Evolutionary conservation across 2,329 filamentous ascomycete species (phyloP).

Genomic region (Xylariaceae sp.): DNA sequence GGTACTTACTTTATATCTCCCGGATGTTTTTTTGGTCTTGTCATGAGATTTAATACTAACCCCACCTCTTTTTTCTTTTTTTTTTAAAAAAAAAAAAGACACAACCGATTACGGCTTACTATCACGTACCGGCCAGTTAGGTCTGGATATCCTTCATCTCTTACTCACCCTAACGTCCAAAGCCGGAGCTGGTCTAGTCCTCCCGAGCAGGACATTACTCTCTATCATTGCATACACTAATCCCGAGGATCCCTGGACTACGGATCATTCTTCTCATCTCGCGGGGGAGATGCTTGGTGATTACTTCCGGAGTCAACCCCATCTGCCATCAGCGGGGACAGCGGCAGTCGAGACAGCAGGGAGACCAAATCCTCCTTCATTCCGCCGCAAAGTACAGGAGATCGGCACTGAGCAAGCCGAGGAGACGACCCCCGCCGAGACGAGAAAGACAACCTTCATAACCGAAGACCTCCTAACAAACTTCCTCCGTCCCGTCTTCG

Average conservation of each 20-base stretch:
- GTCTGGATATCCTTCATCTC: slow-evolving; percentile 24
- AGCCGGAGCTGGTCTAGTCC: slow-evolving; percentile 7
- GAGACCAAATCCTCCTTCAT: background rate
- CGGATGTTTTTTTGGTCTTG: background rate
- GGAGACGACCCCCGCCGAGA: background rate
- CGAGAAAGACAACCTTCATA: slow-evolving; percentile 36
- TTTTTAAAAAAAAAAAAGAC: slow-evolving; percentile 7
- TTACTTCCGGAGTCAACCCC: slow-evolving; percentile 5
- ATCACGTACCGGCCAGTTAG: slow-evolving; percentile 21
- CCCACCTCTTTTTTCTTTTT: too few relatives aligned
- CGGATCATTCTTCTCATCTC: slow-evolving; percentile 8
- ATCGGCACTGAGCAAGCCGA: background rate
- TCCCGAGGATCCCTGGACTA: slow-evolving; percentile 25
- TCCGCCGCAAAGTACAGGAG: slow-evolving; percentile 1
- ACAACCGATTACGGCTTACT: slow-evolving; percentile 23
- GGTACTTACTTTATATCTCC: slow-evolving; percentile 9
- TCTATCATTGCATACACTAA: slow-evolving; percentile 29
- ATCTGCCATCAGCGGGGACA: background rate
- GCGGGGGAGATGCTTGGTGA: slow-evolving; percentile 17
- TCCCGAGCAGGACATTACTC: slow-evolving; percentile 24
- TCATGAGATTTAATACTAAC: background rate
- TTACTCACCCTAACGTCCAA: slow-evolving; percentile 20
- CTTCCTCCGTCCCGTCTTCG: slow-evolving; percentile 64
- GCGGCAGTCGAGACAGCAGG: background rate
- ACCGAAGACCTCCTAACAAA: slow-evolving; percentile 52